Percentiles rank a stretch among this genome's conserved stretches.
These are phyloP conservation scores for Ascomycota sp. DNA, from an alignment of 2,329 filamentous ascomycete species.

Conservation along the genomic window DNA sequence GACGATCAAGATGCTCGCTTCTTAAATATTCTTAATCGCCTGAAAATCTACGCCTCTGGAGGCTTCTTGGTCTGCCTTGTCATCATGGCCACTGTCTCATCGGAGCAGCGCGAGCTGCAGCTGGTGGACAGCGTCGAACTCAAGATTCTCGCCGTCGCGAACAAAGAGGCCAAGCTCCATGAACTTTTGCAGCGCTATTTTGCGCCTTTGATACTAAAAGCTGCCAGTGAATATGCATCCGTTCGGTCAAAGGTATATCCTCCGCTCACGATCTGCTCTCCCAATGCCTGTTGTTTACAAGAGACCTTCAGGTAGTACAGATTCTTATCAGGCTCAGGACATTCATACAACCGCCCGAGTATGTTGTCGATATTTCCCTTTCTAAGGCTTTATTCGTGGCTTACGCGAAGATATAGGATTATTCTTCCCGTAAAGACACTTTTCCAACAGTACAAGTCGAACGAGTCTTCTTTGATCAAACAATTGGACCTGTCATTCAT, in stretches of 20 bases:
- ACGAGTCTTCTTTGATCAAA: conserved; percentile 52
- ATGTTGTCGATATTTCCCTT: conserved; percentile 6
- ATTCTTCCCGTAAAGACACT: conserved; percentile 69
- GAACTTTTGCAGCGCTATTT: conserved; percentile 60
- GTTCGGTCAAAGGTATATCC: conserved; percentile 54
- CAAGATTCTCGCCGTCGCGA: conserved; percentile 56
- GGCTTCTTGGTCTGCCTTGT: not conserved
- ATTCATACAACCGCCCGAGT: conserved; percentile 31
- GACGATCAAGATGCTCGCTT: not conserved
- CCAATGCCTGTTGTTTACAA: not conserved
- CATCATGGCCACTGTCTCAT: conserved; percentile 16
- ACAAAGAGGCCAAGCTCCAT: conserved; percentile 68
- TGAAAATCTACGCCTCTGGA: too few species aligned
- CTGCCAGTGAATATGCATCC: conserved; percentile 56
- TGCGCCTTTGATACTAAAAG: conserved; percentile 64
- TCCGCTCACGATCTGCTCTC: not conserved
- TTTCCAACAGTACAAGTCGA: conserved; percentile 72
- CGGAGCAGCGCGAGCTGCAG: conserved; percentile 54
- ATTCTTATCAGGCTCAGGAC: conserved; percentile 31
- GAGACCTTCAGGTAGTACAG: conserved; percentile 21
- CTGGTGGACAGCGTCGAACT: conserved; percentile 75
- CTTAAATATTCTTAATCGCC: too few species aligned
- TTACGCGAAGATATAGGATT: conserved; percentile 23
- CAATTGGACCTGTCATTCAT: conserved; percentile 82
- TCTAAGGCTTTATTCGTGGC: not conserved